Evolutionary conservation across 2,329 filamentous ascomycete genomes (phyloP), one percentile per base, ranked within the genome.

Genomic region (Trichoderma arundinaceum): DNA sequence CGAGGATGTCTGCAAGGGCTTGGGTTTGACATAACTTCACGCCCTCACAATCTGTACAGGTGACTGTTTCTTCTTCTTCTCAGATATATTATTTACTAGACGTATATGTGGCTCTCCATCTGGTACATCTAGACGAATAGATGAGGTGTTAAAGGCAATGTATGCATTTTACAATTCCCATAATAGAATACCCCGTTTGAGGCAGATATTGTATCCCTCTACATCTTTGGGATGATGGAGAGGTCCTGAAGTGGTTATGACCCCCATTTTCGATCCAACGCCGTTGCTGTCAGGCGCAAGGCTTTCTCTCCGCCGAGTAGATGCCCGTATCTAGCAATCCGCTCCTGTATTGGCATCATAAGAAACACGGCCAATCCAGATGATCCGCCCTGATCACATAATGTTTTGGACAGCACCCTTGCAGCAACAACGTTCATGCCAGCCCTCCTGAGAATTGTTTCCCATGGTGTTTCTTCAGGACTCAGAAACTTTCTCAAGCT

Each of bases 401-500:
- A 68, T 1, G 66, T 62, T 7, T 67, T 68, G 1, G 77, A 71
- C 9, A 79, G 59, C 0, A 76, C 70, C 49, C 79, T 77, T 0
- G 78, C 76, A 10, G 76, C 77, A 28, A 74, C 71, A 9, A 78
- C 72, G 57, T 79, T 80, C 54, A 80, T 66, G 0, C 79, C 79
- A 8, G 73, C 71, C 15, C 69, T 70, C 35, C 77, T 72, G 8
- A 81, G 69, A 43, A 79, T 76, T 1, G 76, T 10, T 15, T 75
- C 77, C 78, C 78, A 80, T 33, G 77, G 76, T 44, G 78, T 79
- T 54, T 83, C 80, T 38, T 74, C 72, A n/a, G 76, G 71, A 2
- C 76, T 75, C 9, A 83, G 67, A 7, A 77, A 73, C 1, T 73
- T 71, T 58, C 76, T 75, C 12, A 80, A 72, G 1, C 71, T 68